Base-by-base conservation (phyloP, 2,329 filamentous ascomycete species). In the Tolypocladium paradoxum region DNA sequence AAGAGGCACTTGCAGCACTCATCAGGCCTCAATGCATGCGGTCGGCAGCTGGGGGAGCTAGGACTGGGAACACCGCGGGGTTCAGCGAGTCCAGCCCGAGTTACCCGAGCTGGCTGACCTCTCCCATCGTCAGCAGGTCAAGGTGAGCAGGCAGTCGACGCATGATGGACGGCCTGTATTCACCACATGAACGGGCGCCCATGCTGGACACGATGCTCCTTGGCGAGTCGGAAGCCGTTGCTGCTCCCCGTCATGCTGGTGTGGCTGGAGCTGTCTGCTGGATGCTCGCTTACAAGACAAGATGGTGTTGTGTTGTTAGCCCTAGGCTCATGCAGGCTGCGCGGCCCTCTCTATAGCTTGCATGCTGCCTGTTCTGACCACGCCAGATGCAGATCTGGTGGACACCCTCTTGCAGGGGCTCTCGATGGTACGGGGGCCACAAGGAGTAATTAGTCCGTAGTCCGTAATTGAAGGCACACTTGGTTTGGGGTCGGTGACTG, bases 181-280 rank as follows among this genome's bases (percentile, higher is more conserved):
- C 50, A 52, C 50, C 50, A 52, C 50, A 52, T 48, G 38, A 52
- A 20, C 16, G 22, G 12, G 35, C 34, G 22, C 9, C 48, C 34
- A 38, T 49, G 48, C 34, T 20, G 48, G 48, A 27, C 34, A 37
- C 8, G 48, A 24, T 11, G 4, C 3, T 35, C 20, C 20, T 29
- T 22, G 33, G 20, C 48, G 48, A 49, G 48, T 49, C 48, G 48
- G 48, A 38, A 49, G 24, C 1, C 34, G 18, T n/a, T 16, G 20
- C 48, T n/a, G 16, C 48, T 38, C 48, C 48, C 48, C 48, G 48
- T 38, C 48, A 8, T n/a, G 48, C 33, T 7, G 22, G 27, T n/a
- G 24, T 18, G 40, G 40, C 40, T 27, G 22, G 22, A 27, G 7
- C 24, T n/a, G 40, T 16, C 16, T 18, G 43, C 18, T 18, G 43